phyloP scores from a whole-genome alignment of 2,329 filamentous ascomycete species.

The Calonectria henricotiae region DNA sequence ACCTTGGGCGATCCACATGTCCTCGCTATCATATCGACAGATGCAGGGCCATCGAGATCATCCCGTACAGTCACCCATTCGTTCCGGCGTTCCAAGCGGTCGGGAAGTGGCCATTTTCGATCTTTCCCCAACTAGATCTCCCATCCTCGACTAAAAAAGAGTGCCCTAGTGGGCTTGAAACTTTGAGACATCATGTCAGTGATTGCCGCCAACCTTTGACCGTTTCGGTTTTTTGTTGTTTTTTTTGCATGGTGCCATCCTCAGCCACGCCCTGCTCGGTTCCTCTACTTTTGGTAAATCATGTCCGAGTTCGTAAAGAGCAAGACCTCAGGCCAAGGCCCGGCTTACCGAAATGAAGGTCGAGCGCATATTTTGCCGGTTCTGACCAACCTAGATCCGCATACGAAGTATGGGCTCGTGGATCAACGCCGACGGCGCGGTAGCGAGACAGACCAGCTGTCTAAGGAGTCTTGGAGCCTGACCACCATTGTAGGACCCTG shows the following conservation, averaged over 20 bases:
- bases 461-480: conserved; percentile 4
- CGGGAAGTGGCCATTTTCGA: conserved; percentile 26
- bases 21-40: conserved; percentile 38
- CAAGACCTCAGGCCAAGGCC: conserved; percentile 13
- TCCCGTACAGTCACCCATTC: conserved; percentile 19
- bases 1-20: conserved; percentile 30
- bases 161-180: not conserved
- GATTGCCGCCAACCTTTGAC: conserved; percentile 11
- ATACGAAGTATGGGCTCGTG: conserved; percentile 14
- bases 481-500: conserved; percentile 25
- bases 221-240: conserved; percentile 10
- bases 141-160: conserved; percentile 8
- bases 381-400: conserved; percentile 27
- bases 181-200: conserved; percentile 13
- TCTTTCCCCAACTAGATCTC: conserved; percentile 9
- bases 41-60: conserved; percentile 39
- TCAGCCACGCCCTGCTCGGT: conserved; percentile 1
- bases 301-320: conserved; percentile 14
- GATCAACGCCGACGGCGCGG: conserved; percentile 40
- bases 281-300: conserved; percentile 17
- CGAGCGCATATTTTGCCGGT: conserved; percentile 20
- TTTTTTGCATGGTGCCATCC: not conserved
- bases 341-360: conserved; percentile 35
- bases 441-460: conserved; percentile 38
- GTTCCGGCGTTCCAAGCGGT: conserved; percentile 33